phyloP scores from a whole-genome alignment of 2,329 filamentous ascomycete species.

The Botryotinia globosa region DNA sequence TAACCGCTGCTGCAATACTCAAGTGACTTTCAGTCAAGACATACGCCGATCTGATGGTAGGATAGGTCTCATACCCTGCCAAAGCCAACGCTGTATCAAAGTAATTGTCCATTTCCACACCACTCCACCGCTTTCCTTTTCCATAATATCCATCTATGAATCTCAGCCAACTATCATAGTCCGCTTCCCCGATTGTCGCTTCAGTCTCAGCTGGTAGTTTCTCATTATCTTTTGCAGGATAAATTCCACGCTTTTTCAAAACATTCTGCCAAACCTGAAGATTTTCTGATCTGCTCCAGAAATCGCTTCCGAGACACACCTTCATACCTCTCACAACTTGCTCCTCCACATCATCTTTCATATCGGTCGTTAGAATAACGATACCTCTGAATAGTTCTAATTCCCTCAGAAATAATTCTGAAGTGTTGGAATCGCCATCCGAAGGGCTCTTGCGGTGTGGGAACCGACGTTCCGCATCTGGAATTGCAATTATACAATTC shows the following conservation, averaged over 20 bases:
- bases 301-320: not conserved
- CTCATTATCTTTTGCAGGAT: not conserved
- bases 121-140: constrained; percentile 6
- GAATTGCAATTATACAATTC: constrained; percentile 10
- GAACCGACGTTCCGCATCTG: not conserved
- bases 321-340: not conserved
- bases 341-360: not conserved
- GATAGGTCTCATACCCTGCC: not conserved
- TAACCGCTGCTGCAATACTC: not conserved
- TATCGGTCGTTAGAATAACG: not conserved
- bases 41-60: rapidly evolving
- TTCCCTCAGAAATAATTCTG: not conserved
- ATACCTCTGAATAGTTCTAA: not conserved
- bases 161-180: not conserved
- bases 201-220: not conserved
- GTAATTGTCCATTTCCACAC: not conserved
- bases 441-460: not conserved
- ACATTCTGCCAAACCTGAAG: not conserved
- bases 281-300: not conserved
- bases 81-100: constrained; percentile 1
- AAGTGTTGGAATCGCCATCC: not conserved
- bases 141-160: not conserved
- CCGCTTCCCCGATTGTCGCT: not conserved
- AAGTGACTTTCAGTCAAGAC: not conserved
- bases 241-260: not conserved